Base-by-base conservation (phyloP, 2,329 filamentous ascomycete genomes). In the Calonectria pteridis region DNA sequence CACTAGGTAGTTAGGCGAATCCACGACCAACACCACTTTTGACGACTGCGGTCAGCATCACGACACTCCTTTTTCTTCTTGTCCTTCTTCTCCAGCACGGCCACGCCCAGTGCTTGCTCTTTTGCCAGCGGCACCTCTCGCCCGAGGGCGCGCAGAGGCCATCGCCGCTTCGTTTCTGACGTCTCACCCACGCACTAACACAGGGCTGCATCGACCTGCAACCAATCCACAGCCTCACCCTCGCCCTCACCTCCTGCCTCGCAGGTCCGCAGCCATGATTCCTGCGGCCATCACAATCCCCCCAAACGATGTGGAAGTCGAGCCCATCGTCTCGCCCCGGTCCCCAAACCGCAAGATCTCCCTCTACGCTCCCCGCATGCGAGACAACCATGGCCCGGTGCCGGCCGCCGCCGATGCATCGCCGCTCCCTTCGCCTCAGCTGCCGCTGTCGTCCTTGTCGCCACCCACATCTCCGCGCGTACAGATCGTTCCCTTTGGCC, bases 281-380 rank as follows among this genome's bases (percentile, higher is more conserved):
- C 78, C 78, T 35, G 71, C 77, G 40, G 59, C 78, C 58, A 78
- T 80, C 37, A 76, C 73, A 63, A 76, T 79, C 51, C 78, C 78
- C 51, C 65, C 71, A 20, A 23, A 35, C 3, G 71, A 55, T 26
- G 59, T 75, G 73, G 75, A 69, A 16, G 33, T 58, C 31, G 58
- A 69, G 58, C 58, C 70, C 49, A 29, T 55, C 31, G 6, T 31
- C 49, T 72, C 70, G 26, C 70, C 65, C 18, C 58, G 55, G 26
- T 79, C 78, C 23, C 78, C 78, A 72, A 75, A 74, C 71, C 75
- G 71, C 53, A 78, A 80, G 63, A 77, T 80, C 72, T 69, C 77
- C 46, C 64, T 76, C 20, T 73, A 78, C 53, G 75, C 69, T 33
- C 75, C 76, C 59, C 76, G 76, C 20, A 70, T 75, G 51, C 71